Evolutionary conservation across 192 early-diverging fungal genomes (phyloP).

Genomic region (Physocladia obscura): DNA sequence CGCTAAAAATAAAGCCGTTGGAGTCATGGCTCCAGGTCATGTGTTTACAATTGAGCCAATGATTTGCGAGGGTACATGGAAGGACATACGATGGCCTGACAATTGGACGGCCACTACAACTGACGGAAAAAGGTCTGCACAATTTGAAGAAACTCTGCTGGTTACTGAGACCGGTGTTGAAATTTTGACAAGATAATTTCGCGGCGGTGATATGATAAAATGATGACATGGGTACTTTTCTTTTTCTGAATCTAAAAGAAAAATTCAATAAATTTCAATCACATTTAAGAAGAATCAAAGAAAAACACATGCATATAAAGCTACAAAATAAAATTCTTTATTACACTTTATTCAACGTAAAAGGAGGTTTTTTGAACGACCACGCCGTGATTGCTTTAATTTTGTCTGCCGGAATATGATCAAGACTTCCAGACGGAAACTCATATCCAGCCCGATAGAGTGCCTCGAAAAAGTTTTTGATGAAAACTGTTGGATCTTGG

Average conservation of each 20-base stretch:
- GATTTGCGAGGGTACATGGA: conserved; percentile 83
- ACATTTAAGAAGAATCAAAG: no score
- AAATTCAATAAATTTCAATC: no score
- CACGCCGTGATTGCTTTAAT: no score
- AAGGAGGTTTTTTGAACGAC: no score
- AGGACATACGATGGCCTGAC: conserved; percentile 55
- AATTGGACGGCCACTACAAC: conserved; percentile 84
- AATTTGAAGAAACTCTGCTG: conserved; percentile 95
- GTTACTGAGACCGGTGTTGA: conserved; percentile 92
- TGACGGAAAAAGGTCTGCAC: conserved; percentile 93
- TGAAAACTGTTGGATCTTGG: neutral
- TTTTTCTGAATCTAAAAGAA: neutral
- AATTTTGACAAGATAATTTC: conserved; percentile 57
- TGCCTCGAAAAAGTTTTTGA: conserved; percentile 13
- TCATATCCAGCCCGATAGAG: conserved; percentile 11
- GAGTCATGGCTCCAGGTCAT: conserved; percentile 93
- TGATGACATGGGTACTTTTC: neutral
- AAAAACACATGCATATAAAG: no score
- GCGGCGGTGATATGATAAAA: neutral
- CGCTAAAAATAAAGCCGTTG: conserved; percentile 93
- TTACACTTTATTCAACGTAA: no score
- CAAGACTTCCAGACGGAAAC: neutral
- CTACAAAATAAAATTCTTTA: no score
- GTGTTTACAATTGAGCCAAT: conserved; percentile 99
- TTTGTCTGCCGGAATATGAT: neutral